A percentile compares a stretch with the other conserved stretches of the same genome.
Conservation (phyloP, 371 early-diverging fungal genomes). For the Rhizomucor pusillus region DNA sequence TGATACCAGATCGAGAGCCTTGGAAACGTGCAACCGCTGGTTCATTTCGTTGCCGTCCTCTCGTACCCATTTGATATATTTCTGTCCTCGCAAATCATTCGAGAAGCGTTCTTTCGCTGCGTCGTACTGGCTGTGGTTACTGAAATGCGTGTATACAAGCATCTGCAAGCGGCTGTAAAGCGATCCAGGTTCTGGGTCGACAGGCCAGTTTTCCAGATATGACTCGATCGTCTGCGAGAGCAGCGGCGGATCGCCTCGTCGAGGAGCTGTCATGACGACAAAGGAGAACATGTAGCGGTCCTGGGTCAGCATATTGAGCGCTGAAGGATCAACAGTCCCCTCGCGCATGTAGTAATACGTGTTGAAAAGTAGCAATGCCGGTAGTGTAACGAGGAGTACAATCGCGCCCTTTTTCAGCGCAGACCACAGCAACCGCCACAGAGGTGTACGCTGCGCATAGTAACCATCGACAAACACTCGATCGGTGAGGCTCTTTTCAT, state of each 20-base stretch:
- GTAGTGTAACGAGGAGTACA: constrained; percentile 28
- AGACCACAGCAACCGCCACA: constrained; percentile 38
- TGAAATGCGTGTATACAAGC: constrained; percentile 60
- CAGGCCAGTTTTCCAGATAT: constrained; percentile 49
- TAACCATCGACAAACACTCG: constrained; percentile 12
- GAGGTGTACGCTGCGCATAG: constrained; percentile 26
- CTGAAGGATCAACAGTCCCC: constrained; percentile 26
- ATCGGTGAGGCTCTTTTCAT: constrained; percentile 5
- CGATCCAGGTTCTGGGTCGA: constrained; percentile 38
- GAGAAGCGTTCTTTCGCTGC: constrained; percentile 36
- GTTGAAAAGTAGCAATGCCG: constrained; percentile 39
- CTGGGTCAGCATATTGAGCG: constrained; percentile 31
- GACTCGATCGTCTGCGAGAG: constrained; percentile 55
- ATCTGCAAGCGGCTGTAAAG: constrained; percentile 53
- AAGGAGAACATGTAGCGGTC: constrained; percentile 53
- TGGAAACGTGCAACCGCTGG: constrained; percentile 57
- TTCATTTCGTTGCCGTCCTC: constrained; percentile 49
- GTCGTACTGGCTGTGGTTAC: constrained; percentile 54
- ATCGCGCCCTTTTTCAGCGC: constrained; percentile 27
- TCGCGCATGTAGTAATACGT: constrained; percentile 37
- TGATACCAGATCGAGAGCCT: constrained; percentile 44
- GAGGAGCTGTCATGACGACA: constrained; percentile 62
- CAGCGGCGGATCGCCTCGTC: constrained; percentile 50
- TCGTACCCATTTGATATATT: constrained; percentile 52
- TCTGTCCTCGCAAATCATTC: constrained; percentile 44